phyloP scores from a whole-genome alignment of 345 rosid species.

The Gossypium anomalum region DNA sequence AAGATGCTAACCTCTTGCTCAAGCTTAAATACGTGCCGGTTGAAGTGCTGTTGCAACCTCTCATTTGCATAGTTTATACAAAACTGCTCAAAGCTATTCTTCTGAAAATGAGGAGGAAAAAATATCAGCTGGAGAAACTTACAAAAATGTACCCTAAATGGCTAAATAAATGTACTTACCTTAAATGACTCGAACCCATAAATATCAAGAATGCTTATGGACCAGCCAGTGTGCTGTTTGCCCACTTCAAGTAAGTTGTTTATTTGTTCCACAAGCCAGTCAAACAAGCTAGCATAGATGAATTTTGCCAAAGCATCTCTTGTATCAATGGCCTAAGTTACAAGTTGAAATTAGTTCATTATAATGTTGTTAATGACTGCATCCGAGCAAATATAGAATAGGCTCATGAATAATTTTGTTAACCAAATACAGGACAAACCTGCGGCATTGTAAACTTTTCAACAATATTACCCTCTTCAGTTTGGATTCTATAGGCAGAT shows the following conservation, averaged over 20 bases:
- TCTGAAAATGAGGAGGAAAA: conserved; percentile 45
- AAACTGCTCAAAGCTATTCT: conserved; percentile 90
- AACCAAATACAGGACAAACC: conserved; percentile 38
- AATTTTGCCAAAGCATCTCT: conserved; percentile 93
- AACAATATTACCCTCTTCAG: conserved; percentile 60
- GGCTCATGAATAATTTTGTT: neutral
- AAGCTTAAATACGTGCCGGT: conserved; percentile 83
- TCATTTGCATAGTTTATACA: conserved; percentile 98
- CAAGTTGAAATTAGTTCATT: neutral
- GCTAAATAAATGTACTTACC: conserved; percentile 35
- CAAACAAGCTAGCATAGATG: conserved; percentile 76
- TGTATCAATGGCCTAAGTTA: conserved; percentile 64
- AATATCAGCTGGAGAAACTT: conserved; percentile 19
- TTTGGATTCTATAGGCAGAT: conserved; percentile 61
- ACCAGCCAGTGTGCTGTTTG: conserved; percentile 47
- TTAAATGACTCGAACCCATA: conserved; percentile 92
- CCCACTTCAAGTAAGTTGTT: conserved; percentile 69
- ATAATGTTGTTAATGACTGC: neutral
- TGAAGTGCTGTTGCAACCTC: conserved; percentile 95
- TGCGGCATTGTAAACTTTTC: conserved; percentile 73
- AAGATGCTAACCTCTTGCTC: conserved; percentile 71
- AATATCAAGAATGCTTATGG: conserved; percentile 90
- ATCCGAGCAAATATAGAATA: neutral
- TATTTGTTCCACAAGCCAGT: conserved; percentile 82
- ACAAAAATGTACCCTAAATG: conserved; percentile 11